A percentile compares a stretch with the other conserved stretches of the same genome.
Conservation (phyloP, 148 eudicot genomes). For the Vaccinium darrowii region DNA sequence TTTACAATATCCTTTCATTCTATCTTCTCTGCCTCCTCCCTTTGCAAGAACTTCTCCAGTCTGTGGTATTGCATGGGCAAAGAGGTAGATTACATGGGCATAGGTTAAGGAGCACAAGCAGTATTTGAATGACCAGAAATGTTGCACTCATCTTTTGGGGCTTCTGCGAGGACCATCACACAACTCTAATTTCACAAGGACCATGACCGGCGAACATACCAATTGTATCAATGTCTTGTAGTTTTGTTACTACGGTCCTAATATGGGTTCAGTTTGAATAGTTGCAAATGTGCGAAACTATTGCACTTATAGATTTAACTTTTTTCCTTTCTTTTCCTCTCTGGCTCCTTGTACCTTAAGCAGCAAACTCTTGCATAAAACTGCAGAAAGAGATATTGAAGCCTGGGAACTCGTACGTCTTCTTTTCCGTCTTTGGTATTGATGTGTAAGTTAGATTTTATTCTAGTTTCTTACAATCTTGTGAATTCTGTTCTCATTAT, state of each 20-base stretch:
- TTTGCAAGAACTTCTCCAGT: background rate
- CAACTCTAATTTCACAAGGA: background rate
- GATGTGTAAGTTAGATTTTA: slow-evolving; percentile 4
- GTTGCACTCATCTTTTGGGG: background rate
- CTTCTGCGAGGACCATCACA: background rate
- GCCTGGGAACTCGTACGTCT: slow-evolving; percentile 87
- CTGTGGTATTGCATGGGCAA: background rate
- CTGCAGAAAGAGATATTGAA: slow-evolving; percentile 44
- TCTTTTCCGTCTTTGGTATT: slow-evolving; percentile 7
- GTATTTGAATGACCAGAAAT: background rate
- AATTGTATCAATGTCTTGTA: background rate
- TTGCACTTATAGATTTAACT: background rate
- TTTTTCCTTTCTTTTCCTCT: background rate
- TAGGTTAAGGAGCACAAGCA: background rate
- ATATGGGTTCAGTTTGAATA: background rate
- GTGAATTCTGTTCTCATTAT: slow-evolving; percentile 7
- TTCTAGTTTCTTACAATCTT: background rate
- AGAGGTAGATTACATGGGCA: background rate
- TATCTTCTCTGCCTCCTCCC: background rate
- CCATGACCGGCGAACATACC: background rate
- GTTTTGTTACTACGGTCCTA: background rate
- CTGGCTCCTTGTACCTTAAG: slow-evolving; percentile 14
- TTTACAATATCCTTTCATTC: background rate
- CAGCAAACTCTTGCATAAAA: slow-evolving; percentile 58
- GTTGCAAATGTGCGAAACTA: background rate